Evolutionary conservation across 106 monocot species (phyloP).

Genomic region (Triglochin maritima): DNA sequence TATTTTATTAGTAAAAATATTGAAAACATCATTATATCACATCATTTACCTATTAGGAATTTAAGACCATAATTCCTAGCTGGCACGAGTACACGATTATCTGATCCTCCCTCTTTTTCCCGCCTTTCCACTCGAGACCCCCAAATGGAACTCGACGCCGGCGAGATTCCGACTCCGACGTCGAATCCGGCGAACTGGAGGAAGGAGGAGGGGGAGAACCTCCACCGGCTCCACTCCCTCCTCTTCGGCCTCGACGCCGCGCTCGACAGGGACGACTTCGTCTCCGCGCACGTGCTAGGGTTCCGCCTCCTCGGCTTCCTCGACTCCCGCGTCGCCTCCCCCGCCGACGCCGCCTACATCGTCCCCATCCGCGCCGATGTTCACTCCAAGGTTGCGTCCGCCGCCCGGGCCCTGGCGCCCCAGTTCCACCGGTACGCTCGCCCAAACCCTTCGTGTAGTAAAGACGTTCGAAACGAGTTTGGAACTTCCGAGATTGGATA

Average conservation of each 20-base stretch:
- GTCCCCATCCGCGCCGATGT: constrained; percentile 44
- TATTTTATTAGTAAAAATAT: too few species aligned
- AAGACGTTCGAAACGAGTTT: neutral
- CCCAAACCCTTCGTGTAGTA: neutral
- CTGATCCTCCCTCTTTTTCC: too few species aligned
- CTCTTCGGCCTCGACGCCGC: constrained; percentile 50
- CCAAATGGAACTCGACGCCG: neutral
- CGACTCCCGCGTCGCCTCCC: constrained; percentile 33
- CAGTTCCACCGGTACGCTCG: constrained; percentile 60
- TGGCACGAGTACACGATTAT: too few species aligned
- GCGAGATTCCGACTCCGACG: neutral
- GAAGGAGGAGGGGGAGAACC: constrained; percentile 41
- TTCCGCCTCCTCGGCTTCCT: constrained; percentile 93
- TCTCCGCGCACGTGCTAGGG: constrained; percentile 45
- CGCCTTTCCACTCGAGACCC: too few species aligned
- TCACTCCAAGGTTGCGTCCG: constrained; percentile 33
- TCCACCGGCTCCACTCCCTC: constrained; percentile 53
- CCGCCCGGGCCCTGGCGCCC: constrained; percentile 39
- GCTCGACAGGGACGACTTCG: constrained; percentile 38
- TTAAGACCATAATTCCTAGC: too few species aligned
- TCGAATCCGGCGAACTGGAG: constrained; percentile 29
- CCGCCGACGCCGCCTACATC: constrained; percentile 40
- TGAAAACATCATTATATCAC: too few species aligned
- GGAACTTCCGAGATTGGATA: neutral
- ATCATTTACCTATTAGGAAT: too few species aligned